Conservation (phyloP, 2,329 filamentous ascomycete species). For the Alternaria arbusti region DNA sequence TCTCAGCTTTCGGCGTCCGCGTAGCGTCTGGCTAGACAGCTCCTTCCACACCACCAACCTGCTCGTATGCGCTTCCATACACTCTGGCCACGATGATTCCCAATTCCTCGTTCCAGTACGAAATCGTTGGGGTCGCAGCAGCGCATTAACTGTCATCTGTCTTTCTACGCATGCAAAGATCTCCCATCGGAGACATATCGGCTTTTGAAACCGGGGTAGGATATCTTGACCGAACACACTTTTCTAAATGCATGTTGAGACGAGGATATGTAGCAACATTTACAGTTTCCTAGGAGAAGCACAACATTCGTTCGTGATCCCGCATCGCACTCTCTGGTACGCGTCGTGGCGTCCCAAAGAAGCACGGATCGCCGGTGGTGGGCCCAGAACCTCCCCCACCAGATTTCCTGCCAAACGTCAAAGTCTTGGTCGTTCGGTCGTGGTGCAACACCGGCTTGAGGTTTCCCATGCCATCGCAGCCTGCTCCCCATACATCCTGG, state of each 20-base stretch:
- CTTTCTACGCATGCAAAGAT: neutral
- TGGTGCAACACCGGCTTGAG: conserved; percentile 23
- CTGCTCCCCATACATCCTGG: conserved; percentile 18
- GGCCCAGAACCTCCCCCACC: conserved; percentile 8
- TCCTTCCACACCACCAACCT: neutral
- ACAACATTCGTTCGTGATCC: conserved; percentile 11
- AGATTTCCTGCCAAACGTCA: conserved; percentile 10
- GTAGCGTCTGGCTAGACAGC: neutral
- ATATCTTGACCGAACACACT: neutral
- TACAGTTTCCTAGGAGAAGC: conserved; percentile 5
- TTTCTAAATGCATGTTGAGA: conserved; percentile 6
- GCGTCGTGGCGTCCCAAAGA: conserved; percentile 13
- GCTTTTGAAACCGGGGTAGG: neutral
- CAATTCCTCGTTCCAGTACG: neutral
- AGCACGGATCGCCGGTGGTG: conserved; percentile 5
- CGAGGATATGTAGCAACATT: conserved; percentile 12
- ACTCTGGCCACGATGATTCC: neutral
- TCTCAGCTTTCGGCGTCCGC: neutral
- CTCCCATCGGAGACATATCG: neutral
- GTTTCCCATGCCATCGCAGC: conserved; percentile 2
- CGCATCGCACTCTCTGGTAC: conserved; percentile 12
- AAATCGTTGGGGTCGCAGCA: neutral
- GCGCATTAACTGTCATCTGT: neutral
- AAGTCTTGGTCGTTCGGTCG: conserved; percentile 4
- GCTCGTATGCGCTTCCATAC: neutral